Evolutionary conservation across 331 rosid species (phyloP).

Genomic region (Cydonia oblonga): DNA sequence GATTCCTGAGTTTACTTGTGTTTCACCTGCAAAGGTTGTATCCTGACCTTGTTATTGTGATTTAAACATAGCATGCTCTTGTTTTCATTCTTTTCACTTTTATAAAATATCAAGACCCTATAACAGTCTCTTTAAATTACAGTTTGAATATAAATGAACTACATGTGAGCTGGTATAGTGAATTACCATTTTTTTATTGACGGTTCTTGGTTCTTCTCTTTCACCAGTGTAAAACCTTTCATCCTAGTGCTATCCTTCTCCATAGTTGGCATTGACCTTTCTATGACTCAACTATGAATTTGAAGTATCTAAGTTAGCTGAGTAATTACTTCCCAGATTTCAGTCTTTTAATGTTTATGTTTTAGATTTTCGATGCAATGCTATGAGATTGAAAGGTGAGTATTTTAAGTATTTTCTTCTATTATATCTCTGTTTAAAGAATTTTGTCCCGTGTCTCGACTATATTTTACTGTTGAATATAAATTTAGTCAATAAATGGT

Average conservation of each 20-base stretch:
- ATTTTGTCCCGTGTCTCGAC: neutral
- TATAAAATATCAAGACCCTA: neutral
- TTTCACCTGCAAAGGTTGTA: conserved; percentile 89
- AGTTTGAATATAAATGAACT: neutral
- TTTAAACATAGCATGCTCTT: neutral
- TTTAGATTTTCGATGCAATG: neutral
- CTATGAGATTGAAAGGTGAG: neutral
- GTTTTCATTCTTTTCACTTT: neutral
- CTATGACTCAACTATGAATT: neutral
- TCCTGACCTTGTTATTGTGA: conserved; percentile 14
- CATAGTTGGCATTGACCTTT: neutral
- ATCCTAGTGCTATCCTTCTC: neutral
- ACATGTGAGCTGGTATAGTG: neutral
- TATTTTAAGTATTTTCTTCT: neutral
- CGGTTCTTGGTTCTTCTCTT: neutral
- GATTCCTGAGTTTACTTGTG: conserved; percentile 91
- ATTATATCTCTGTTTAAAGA: neutral
- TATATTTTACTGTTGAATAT: neutral
- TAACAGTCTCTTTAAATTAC: neutral
- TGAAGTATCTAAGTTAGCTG: neutral
- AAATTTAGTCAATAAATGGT: neutral
- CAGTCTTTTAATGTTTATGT: neutral
- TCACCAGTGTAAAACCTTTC: neutral
- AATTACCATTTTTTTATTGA: neutral
- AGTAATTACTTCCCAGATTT: neutral